A percentile compares a stretch with the other conserved stretches of the same genome.
Conservation (phyloP, 495 filamentous ascomycete genomes). For the Penicillium tannophilum region DNA sequence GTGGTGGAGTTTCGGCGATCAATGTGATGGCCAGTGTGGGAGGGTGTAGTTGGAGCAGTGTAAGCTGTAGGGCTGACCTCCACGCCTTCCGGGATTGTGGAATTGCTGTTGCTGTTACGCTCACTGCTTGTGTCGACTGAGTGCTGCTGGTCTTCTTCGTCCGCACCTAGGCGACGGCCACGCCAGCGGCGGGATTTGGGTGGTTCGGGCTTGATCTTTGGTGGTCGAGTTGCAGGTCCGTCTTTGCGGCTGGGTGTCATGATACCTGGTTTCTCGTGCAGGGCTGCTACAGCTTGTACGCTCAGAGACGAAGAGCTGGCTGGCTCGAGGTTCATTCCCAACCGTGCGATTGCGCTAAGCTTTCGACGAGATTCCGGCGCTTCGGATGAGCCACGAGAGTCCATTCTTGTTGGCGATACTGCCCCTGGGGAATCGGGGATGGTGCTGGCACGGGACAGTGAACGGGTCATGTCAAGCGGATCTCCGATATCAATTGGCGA, state of each 20-base stretch:
- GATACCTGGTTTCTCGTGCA: slow-evolving; percentile 82
- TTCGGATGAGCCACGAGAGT: slow-evolving; percentile 31
- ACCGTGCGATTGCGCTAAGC: slow-evolving; percentile 31
- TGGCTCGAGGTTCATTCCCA: slow-evolving; percentile 51
- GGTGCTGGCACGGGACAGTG: slow-evolving; percentile 50
- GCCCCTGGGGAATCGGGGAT: slow-evolving; percentile 33
- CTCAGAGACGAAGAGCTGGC: slow-evolving; percentile 59
- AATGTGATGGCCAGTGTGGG: slow-evolving; percentile 9
- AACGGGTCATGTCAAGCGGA: slow-evolving; percentile 30
- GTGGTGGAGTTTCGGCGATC: slow-evolving; percentile 35
- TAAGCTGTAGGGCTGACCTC: slow-evolving; percentile 24
- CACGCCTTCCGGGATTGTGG: slow-evolving; percentile 34
- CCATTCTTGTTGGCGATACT: slow-evolving; percentile 31
- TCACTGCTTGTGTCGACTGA: slow-evolving; percentile 31
- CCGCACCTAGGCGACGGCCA: slow-evolving; percentile 31
- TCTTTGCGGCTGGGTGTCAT: slow-evolving; percentile 73
- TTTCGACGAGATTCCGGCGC: slow-evolving; percentile 24
- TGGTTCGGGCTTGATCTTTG: slow-evolving; percentile 46
- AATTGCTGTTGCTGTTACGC: slow-evolving; percentile 13
- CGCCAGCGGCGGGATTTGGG: slow-evolving; percentile 49
- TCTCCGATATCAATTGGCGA: slow-evolving; percentile 31
- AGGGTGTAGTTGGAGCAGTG: slow-evolving; percentile 16
- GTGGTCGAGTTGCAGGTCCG: slow-evolving; percentile 25
- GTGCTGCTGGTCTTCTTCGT: slow-evolving; percentile 28
- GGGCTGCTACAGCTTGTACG: slow-evolving; percentile 74